Percentiles rank a stretch among this genome's conserved stretches.
Evolutionary conservation across 2,329 filamentous ascomycete genomes (phyloP).

Genomic region (Rasamsonia emersonii): DNA sequence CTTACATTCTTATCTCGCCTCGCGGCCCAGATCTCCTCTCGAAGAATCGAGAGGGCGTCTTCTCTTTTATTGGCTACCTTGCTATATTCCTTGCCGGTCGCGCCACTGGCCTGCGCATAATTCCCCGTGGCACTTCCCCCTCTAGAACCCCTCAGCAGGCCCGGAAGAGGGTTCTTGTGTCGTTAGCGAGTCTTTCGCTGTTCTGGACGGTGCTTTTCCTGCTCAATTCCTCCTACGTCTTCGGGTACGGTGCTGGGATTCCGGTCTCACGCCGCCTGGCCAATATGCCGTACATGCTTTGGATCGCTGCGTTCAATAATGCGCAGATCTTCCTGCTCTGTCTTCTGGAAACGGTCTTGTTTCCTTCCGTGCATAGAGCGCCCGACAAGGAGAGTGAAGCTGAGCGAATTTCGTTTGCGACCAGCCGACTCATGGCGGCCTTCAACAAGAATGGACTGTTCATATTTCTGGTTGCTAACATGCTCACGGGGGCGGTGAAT

Average conservation of each 20-base stretch:
- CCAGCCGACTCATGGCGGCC: conserved; percentile 69
- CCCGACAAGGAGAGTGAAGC: conserved; percentile 48
- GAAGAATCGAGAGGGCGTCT: conserved; percentile 91
- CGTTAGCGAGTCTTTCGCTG: conserved; percentile 55
- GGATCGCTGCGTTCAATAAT: conserved; percentile 86
- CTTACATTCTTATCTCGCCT: conserved; percentile 73
- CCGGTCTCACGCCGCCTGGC: conserved; percentile 80
- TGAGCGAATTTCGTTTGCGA: conserved; percentile 59
- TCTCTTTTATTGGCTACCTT: conserved; percentile 87
- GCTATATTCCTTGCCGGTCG: conserved; percentile 91
- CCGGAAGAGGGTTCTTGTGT: conserved; percentile 52
- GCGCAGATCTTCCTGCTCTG: conserved; percentile 74
- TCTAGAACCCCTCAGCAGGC: conserved; percentile 34
- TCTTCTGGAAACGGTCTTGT: conserved; percentile 66
- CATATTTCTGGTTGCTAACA: conserved; percentile 78
- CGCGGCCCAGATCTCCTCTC: conserved; percentile 66
- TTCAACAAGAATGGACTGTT: conserved; percentile 84
- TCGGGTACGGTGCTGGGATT: conserved; percentile 57
- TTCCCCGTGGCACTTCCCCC: conserved; percentile 53
- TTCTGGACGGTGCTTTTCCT: conserved; percentile 65
- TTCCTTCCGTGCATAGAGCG: conserved; percentile 61
- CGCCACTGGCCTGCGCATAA: conserved; percentile 68
- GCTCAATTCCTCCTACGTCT: conserved; percentile 57
- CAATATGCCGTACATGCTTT: conserved; percentile 87
- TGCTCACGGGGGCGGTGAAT: conserved; percentile 84